These are phyloP conservation scores for Peltaster fructicola DNA, from an alignment of 2,329 filamentous ascomycete species.

Conservation along the genomic window DNA sequence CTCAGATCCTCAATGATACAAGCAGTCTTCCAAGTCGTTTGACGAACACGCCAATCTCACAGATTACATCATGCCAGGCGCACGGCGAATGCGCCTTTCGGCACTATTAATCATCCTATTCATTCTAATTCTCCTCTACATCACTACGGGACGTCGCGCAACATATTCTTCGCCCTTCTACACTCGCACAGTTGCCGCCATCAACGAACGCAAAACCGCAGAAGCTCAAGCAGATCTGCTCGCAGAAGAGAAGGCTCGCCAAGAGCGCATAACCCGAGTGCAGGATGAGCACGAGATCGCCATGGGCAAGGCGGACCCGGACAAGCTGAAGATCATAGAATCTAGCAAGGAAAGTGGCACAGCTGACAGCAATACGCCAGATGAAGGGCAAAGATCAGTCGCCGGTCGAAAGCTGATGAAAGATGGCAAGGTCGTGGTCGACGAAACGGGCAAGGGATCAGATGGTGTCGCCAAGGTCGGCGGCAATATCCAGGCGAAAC, in stretches of 20 bases:
- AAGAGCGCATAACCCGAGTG: constrained; percentile 13
- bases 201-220: constrained; percentile 28
- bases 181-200: constrained; percentile 35
- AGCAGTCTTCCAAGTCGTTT: too few species aligned
- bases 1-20: too few species aligned
- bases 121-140: constrained; percentile 54
- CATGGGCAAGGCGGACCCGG: constrained; percentile 10
- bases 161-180: constrained; percentile 38
- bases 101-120: constrained; percentile 45
- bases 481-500: constrained; percentile 21
- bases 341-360: constrained; percentile 5
- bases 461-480: constrained; percentile 29
- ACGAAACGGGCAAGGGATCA: constrained; percentile 17
- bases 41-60: neutral
- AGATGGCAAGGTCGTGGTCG: constrained; percentile 18
- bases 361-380: constrained; percentile 9
- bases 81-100: constrained; percentile 51
- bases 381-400: constrained; percentile 29
- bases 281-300: constrained; percentile 17
- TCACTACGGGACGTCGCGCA: constrained; percentile 43
- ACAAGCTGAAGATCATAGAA: constrained; percentile 15
- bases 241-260: constrained; percentile 12
- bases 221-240: constrained; percentile 15
- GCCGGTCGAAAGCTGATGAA: constrained; percentile 37
- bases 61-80: constrained; percentile 52